A percentile compares a stretch with the other conserved stretches of the same genome.
These are phyloP conservation scores for Sporothrix curviconia DNA, from an alignment of 2,329 filamentous ascomycete species.

Conservation along the genomic window DNA sequence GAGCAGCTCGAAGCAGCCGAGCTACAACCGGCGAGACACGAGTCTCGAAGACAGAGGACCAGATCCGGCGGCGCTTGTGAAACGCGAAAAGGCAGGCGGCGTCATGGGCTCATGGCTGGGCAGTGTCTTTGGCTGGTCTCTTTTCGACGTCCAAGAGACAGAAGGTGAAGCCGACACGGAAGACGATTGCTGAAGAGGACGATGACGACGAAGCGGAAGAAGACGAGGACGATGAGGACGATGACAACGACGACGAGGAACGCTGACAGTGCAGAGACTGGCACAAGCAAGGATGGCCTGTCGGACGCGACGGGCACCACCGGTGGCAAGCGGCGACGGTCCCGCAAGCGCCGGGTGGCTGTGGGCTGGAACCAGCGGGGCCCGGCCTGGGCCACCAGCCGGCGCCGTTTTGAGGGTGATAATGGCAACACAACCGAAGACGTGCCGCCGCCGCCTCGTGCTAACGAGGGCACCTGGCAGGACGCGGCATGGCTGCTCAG, in stretches of 20 bases:
- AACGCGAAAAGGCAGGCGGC: conserved; percentile 43
- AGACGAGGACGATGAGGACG: conserved; percentile 33
- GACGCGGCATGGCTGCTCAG: conserved; percentile 63
- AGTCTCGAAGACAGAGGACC: conserved; percentile 51
- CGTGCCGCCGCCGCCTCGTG: conserved; percentile 43
- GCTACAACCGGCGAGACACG: conserved; percentile 35
- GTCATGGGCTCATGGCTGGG: conserved; percentile 54
- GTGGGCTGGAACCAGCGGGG: conserved; percentile 6
- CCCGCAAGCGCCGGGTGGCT: not conserved
- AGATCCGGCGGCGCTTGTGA: conserved; percentile 51
- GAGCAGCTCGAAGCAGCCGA: conserved; percentile 52
- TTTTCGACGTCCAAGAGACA: conserved; percentile 57
- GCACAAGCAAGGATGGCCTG: conserved; percentile 24
- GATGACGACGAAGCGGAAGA: conserved; percentile 34
- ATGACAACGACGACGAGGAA: conserved; percentile 30
- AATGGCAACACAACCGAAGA: conserved; percentile 35
- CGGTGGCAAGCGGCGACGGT: conserved; percentile 29
- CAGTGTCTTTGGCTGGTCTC: conserved; percentile 51
- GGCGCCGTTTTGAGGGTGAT: conserved; percentile 33
- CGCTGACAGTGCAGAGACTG: conserved; percentile 21
- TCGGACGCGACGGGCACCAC: conserved; percentile 19
- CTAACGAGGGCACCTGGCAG: conserved; percentile 55
- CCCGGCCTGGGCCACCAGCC: conserved; percentile 3
- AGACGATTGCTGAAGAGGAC: conserved; percentile 30
- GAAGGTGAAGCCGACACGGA: conserved; percentile 42